Evolutionary conservation across 371 early-diverging fungal genomes (phyloP), one percentile per base, ranked within the genome.

Genomic region (Zancudomyces culisetae): DNA sequence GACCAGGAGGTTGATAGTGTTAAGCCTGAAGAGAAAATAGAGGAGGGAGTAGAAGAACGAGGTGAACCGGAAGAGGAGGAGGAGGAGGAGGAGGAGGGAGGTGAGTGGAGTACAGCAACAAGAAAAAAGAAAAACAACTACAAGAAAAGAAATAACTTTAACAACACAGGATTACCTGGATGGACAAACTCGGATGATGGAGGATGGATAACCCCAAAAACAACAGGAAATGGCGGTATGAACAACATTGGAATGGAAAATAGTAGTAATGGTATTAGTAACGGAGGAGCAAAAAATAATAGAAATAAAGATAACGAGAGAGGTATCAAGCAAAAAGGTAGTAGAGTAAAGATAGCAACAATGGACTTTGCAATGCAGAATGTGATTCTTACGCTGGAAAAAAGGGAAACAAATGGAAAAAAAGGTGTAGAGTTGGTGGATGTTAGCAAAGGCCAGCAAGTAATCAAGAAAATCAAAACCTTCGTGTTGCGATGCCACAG

Each of bases 281-380:
- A n/a, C n/a, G n/a, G n/a, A n/a, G n/a, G n/a, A n/a, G n/a, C n/a
- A n/a, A n/a, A n/a, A n/a, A n/a, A n/a, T n/a, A n/a, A n/a, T n/a
- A n/a, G n/a, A n/a, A n/a, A n/a, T n/a, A n/a, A n/a, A n/a, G n/a
- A n/a, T n/a, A n/a, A n/a, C n/a, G n/a, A n/a, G n/a, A n/a, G n/a
- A n/a, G n/a, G n/a, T n/a, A n/a, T n/a, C n/a, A n/a, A n/a, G n/a
- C n/a, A n/a, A n/a, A n/a, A n/a, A n/a, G n/a, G n/a, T n/a, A n/a
- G n/a, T n/a, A n/a, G n/a, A n/a, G n/a, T n/a, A n/a, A n/a, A n/a
- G n/a, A n/a, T 93, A 68, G 83, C 88, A 56, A 90, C 96, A 0
- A 66, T 77, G 2, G 97, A 97, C 75, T 97, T 85, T 65, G 92
- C 96, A 19, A 88, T 95, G 90, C 96, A 94, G 77, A 94, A 93